phyloP scores from a whole-genome alignment of 1,284 basidiomycete species.

The Entoloma clypeatum region DNA sequence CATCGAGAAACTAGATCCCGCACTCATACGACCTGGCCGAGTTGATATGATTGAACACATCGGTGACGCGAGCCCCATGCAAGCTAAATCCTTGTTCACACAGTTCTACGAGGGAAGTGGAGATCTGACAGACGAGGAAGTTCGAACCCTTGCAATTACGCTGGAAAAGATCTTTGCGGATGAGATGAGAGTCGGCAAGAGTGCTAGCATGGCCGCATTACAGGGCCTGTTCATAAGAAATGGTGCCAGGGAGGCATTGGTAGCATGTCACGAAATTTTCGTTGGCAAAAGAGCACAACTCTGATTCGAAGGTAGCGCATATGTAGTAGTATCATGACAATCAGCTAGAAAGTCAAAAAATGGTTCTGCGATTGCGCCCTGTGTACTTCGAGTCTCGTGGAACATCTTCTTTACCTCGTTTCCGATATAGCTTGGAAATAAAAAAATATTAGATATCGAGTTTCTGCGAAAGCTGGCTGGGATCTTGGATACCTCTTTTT shows the following conservation, averaged over 20 bases:
- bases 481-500: constrained; percentile 85
- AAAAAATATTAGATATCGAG: constrained; percentile 11
- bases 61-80: constrained; percentile 83
- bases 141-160: constrained; percentile 46
- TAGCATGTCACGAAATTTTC: constrained; percentile 52
- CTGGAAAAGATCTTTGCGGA: constrained; percentile 52
- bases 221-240: constrained; percentile 91
- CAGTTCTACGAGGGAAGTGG: constrained; percentile 75
- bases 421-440: constrained; percentile 61
- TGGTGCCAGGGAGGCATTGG: constrained; percentile 59
- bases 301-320: not conserved
- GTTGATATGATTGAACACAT: constrained; percentile 87
- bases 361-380: constrained; percentile 65
- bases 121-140: constrained; percentile 33
- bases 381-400: constrained; percentile 81
- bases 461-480: no score
- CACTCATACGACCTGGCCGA: constrained; percentile 91
- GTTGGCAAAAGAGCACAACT: constrained; percentile 28
- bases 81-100: constrained; percentile 78
- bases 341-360: constrained; percentile 46
- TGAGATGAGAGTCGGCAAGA: constrained; percentile 48
- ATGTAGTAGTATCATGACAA: not conserved
- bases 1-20: constrained; percentile 77
- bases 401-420: constrained; percentile 76
- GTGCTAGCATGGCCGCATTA: constrained; percentile 89